These are phyloP conservation scores for Alternaria arborescens DNA, from an alignment of 2,329 filamentous ascomycete genomes.

Conservation along the genomic window DNA sequence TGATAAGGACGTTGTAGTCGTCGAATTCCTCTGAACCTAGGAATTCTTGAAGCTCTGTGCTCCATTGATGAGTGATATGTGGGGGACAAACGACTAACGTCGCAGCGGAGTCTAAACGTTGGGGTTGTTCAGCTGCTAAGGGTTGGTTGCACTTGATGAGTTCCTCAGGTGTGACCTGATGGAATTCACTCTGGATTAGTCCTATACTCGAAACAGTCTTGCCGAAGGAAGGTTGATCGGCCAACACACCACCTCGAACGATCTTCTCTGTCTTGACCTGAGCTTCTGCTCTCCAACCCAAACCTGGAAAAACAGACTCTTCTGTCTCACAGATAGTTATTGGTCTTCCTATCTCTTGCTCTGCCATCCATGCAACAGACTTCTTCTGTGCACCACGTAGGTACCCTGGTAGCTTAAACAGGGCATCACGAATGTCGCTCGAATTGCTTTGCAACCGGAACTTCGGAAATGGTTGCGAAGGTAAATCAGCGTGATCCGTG, in stretches of 20 bases:
- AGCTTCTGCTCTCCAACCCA: constrained; percentile 68
- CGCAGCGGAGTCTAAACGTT: constrained; percentile 55
- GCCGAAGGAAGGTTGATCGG: constrained; percentile 71
- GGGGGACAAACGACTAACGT: constrained; percentile 66
- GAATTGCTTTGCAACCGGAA: constrained; percentile 58
- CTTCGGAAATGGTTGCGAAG: constrained; percentile 45
- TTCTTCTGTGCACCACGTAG: constrained; percentile 63
- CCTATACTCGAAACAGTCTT: constrained; percentile 70
- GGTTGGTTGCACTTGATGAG: constrained; percentile 26
- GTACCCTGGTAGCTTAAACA: constrained; percentile 43
- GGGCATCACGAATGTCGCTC: constrained; percentile 24
- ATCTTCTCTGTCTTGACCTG: constrained; percentile 53
- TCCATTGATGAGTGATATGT: constrained; percentile 67
- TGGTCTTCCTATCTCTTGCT: constrained; percentile 58
- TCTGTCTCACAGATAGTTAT: constrained; percentile 60
- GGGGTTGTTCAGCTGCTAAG: constrained; percentile 16
- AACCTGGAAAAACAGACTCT: constrained; percentile 60
- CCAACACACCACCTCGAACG: constrained; percentile 68
- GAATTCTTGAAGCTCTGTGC: constrained; percentile 62
- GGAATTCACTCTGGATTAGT: constrained; percentile 60
- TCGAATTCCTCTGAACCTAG: constrained; percentile 45
- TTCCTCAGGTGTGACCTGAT: constrained; percentile 16
- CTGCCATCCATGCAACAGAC: constrained; percentile 67
- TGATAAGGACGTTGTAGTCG: constrained; percentile 55
- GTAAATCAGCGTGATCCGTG: constrained; percentile 54